These are phyloP conservation scores for Xylariales sp. DNA, from an alignment of 2,329 filamentous ascomycete species.

Conservation along the genomic window DNA sequence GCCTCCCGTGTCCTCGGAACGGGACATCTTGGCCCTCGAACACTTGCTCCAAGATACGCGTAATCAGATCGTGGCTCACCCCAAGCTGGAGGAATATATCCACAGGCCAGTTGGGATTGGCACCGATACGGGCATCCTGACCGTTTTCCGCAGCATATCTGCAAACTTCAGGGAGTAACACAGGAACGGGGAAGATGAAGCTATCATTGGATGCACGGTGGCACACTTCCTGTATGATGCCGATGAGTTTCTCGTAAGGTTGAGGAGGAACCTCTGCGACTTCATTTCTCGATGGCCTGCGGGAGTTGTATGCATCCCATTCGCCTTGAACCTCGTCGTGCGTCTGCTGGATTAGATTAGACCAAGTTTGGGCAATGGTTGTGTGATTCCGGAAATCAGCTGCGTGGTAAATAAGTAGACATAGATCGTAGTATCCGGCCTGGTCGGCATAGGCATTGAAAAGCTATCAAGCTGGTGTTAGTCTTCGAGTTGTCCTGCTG, in stretches of 20 bases:
- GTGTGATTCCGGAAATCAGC: constrained; percentile 87
- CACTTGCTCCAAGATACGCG: constrained; percentile 51
- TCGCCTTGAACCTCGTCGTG: constrained; percentile 52
- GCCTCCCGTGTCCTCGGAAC: constrained; percentile 47
- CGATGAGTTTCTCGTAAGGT: constrained; percentile 68
- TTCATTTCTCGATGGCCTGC: constrained; percentile 23
- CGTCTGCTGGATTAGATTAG: constrained; percentile 69
- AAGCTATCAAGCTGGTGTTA: constrained; percentile 48
- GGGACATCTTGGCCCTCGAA: constrained; percentile 57
- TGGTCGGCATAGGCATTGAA: constrained; percentile 90
- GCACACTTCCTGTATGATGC: constrained; percentile 59
- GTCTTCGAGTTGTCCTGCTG: too few species aligned
- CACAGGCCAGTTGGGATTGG: constrained; percentile 53
- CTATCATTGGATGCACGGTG: constrained; percentile 62
- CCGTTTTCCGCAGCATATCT: constrained; percentile 55
- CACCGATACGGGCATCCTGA: constrained; percentile 54
- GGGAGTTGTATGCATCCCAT: constrained; percentile 34
- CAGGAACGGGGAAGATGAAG: constrained; percentile 60
- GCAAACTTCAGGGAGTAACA: constrained; percentile 59
- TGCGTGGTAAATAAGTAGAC: constrained; percentile 84
- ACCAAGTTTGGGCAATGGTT: constrained; percentile 82
- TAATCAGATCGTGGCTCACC: constrained; percentile 52
- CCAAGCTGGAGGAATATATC: constrained; percentile 52
- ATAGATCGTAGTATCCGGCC: constrained; percentile 90
- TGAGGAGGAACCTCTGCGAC: constrained; percentile 37